Evolutionary conservation across 768 basidiomycete genomes (phyloP).

Genomic region (Candolleomyces aberdarensis): DNA sequence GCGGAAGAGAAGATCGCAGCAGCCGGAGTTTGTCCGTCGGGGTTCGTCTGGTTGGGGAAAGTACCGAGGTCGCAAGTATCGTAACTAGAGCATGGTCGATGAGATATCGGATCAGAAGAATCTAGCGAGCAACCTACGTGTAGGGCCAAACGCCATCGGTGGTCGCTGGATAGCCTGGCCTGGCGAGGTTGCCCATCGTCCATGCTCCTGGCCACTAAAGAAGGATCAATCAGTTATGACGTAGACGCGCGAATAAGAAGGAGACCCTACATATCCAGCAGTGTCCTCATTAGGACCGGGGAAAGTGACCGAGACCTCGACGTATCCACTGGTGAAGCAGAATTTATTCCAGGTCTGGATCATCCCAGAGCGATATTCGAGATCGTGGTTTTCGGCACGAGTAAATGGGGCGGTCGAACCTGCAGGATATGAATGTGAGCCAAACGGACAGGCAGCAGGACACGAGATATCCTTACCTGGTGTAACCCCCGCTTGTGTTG

Average conservation of each 20-base stretch:
- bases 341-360: conserved; percentile 91
- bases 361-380: conserved; percentile 73
- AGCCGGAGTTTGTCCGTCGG: conserved; percentile 50
- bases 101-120: background rate
- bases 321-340: conserved; percentile 78
- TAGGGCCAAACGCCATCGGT: conserved; percentile 87
- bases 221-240: background rate
- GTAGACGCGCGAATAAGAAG: background rate
- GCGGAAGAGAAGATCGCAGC: conserved; percentile 55
- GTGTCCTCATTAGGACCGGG: conserved; percentile 57
- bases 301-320: conserved; percentile 62
- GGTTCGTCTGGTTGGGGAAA: conserved; percentile 64
- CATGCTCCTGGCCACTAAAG: conserved; percentile 84
- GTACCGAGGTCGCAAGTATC: conserved; percentile 76
- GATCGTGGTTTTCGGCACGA: conserved; percentile 47
- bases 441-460: background rate
- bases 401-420: conserved; percentile 47
- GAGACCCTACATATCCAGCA: conserved; percentile 42
- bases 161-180: conserved; percentile 77
- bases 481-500: conserved; percentile 27
- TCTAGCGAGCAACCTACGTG: conserved; percentile 41
- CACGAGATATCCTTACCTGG: conserved; percentile 20
- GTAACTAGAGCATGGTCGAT: conserved; percentile 35
- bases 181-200: conserved; percentile 86
- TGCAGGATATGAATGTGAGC: conserved; percentile 7